phyloP scores from a whole-genome alignment of 352 stramenopile species.

The Phytopythium vexans region DNA sequence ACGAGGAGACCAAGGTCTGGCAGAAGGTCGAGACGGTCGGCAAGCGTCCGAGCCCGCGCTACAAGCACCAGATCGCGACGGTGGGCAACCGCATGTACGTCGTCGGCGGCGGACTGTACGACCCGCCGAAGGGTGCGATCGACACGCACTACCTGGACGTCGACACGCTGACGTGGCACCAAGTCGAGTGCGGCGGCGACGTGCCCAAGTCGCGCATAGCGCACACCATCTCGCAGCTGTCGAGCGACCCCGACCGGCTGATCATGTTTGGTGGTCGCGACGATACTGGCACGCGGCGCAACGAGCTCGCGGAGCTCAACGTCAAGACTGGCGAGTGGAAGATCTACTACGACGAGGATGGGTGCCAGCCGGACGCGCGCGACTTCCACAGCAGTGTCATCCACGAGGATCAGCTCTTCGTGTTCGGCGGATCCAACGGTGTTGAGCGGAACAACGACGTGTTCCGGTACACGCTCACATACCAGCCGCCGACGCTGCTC shows the following conservation, averaged over 20 bases:
- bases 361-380: conserved; percentile 65
- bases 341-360: conserved; percentile 56
- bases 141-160: conserved; percentile 78
- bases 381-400: conserved; percentile 82
- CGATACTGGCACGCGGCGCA: conserved; percentile 60
- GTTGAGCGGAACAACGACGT: conserved; percentile 82
- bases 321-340: conserved; percentile 57
- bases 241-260: conserved; percentile 39
- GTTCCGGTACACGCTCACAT: conserved; percentile 55
- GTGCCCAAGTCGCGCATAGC: conserved; percentile 75
- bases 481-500: conserved; percentile 62
- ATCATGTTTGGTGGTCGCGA: conserved; percentile 82
- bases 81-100: conserved; percentile 78
- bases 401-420: conserved; percentile 72
- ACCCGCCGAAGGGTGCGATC: conserved; percentile 77
- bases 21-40: conserved; percentile 64
- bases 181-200: conserved; percentile 56
- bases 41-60: conserved; percentile 63
- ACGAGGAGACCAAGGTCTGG: conserved; percentile 71
- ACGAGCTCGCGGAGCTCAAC: conserved; percentile 70
- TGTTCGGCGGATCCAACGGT: conserved; percentile 84
- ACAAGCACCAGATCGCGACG: conserved; percentile 80
- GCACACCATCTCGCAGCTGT: conserved; percentile 66
- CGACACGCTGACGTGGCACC: conserved; percentile 61
- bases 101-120: conserved; percentile 74